Percentiles rank a stretch among this genome's conserved stretches.
phyloP scores from a whole-genome alignment of 352 stramenopile species.

The Globisporangium rhizosaccharum region DNA sequence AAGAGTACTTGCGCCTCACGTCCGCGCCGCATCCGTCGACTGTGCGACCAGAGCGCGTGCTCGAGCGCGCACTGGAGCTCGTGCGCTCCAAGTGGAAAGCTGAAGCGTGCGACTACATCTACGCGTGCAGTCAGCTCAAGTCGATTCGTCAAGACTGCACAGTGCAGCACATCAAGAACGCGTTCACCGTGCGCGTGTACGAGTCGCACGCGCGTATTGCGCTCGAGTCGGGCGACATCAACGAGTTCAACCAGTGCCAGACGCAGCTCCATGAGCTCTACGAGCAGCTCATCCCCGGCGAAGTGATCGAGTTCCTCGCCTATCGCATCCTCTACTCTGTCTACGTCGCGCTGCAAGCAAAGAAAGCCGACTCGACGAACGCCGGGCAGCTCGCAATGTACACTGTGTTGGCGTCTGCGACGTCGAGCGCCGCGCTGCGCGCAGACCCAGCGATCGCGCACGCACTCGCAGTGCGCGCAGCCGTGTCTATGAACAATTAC shows the following conservation, averaged over 20 bases:
- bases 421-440: conserved; percentile 31
- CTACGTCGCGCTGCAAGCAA: conserved; percentile 85
- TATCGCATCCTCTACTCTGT: conserved; percentile 89
- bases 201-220: conserved; percentile 96
- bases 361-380: conserved; percentile 77
- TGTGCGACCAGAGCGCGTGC: conserved; percentile 91
- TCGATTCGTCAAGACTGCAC: conserved; percentile 98
- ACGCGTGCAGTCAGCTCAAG: conserved; percentile 98
- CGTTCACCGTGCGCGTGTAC: conserved; percentile 97
- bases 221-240: conserved; percentile 93
- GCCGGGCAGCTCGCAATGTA: conserved; percentile 84
- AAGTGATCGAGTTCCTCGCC: conserved; percentile 81
- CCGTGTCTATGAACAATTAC: conserved; percentile 83
- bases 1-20: conserved; percentile 98
- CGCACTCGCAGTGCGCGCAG: conserved; percentile 72
- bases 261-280: conserved; percentile 88
- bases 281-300: conserved; percentile 63
- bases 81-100: conserved; percentile 87
- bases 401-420: conserved; percentile 58
- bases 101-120: conserved; percentile 88
- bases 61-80: conserved; percentile 86
- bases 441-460: conserved; percentile 54
- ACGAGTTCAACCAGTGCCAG: conserved; percentile 95
- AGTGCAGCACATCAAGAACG: conserved; percentile 95
- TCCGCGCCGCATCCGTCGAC: conserved; percentile 92